These are phyloP conservation scores for Starmerella khaoyaiensis DNA, from an alignment of 805 yeast species.

Conservation along the genomic window DNA sequence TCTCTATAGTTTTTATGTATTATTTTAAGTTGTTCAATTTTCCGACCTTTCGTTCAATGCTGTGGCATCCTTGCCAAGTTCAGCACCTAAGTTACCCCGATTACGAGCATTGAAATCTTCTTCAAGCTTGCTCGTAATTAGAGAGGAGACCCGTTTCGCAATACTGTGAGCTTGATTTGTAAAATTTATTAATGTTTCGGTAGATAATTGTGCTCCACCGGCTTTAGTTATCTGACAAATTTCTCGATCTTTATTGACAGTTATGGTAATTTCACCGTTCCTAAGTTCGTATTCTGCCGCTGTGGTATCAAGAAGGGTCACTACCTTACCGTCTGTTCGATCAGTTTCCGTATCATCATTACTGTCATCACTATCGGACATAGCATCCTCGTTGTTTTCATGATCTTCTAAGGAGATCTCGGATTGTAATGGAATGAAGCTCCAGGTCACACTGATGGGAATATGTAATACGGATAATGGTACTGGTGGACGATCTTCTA, in stretches of 20 bases:
- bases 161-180: slow-evolving; percentile 50
- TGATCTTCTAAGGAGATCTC: slow-evolving; percentile 27
- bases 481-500: slow-evolving; percentile 74
- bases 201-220: slow-evolving; percentile 79
- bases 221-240: slow-evolving; percentile 80
- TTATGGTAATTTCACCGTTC: slow-evolving; percentile 69
- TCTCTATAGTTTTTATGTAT: not conserved
- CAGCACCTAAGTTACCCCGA: slow-evolving; percentile 26
- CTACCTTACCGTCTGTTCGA: not conserved
- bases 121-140: slow-evolving; percentile 44
- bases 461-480: slow-evolving; percentile 74
- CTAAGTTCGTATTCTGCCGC: slow-evolving; percentile 62
- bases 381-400: slow-evolving; percentile 27
- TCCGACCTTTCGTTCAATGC: slow-evolving; percentile 22
- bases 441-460: slow-evolving; percentile 80
- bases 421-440: slow-evolving; percentile 46
- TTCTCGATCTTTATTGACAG: slow-evolving; percentile 81
- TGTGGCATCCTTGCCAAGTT: slow-evolving; percentile 22
- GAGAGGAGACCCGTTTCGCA: slow-evolving; percentile 51
- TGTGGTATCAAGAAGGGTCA: slow-evolving; percentile 49
- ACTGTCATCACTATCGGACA: slow-evolving; percentile 57
- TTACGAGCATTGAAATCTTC: slow-evolving; percentile 42
- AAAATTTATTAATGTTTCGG: slow-evolving; percentile 52
- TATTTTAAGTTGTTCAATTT: not conserved
- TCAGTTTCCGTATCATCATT: slow-evolving; percentile 40